Evolutionary conservation across 2,329 filamentous ascomycete genomes (phyloP).

Genomic region (Curvularia verruculosa): DNA sequence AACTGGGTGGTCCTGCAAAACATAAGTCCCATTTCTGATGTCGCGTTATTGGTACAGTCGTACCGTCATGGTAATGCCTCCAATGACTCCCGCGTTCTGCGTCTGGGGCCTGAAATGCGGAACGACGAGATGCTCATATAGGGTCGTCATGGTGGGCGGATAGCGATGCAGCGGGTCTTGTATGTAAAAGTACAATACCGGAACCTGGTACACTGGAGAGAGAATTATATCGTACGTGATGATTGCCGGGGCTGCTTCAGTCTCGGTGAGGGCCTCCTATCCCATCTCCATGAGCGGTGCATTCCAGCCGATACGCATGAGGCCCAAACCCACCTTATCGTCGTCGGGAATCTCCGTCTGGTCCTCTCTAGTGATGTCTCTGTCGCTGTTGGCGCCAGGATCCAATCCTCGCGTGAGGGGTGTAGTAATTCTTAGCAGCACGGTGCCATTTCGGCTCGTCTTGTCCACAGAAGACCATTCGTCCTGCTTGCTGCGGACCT

Average conservation of each 20-base stretch:
- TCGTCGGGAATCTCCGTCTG: slow-evolving; percentile 22
- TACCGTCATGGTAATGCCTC: slow-evolving; percentile 49
- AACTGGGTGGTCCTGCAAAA: slow-evolving; percentile 75
- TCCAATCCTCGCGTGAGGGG: slow-evolving; percentile 10
- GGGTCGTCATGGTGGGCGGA: slow-evolving; percentile 39
- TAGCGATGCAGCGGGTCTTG: slow-evolving; percentile 35
- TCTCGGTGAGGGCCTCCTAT: slow-evolving; percentile 26
- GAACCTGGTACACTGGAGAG: slow-evolving; percentile 54
- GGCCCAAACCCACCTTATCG: slow-evolving; percentile 22
- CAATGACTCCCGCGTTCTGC: slow-evolving; percentile 45
- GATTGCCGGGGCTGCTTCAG: neutral
- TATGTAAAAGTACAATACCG: slow-evolving; percentile 52
- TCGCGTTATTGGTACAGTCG: slow-evolving; percentile 7
- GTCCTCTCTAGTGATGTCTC: slow-evolving; percentile 6
- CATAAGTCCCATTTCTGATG: neutral
- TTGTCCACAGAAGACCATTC: slow-evolving; percentile 35
- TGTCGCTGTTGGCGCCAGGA: neutral
- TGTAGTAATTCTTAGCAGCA: slow-evolving; percentile 33
- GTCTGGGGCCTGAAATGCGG: slow-evolving; percentile 40
- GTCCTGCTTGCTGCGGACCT: slow-evolving; percentile 19
- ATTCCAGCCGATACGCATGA: neutral
- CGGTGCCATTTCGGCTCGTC: slow-evolving; percentile 16
- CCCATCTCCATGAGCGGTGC: slow-evolving; percentile 12
- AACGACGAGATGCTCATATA: slow-evolving; percentile 49
- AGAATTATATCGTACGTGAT: slow-evolving; percentile 52